Conservation (phyloP, 495 filamentous ascomycete genomes). For the Neurospora intermedia region DNA sequence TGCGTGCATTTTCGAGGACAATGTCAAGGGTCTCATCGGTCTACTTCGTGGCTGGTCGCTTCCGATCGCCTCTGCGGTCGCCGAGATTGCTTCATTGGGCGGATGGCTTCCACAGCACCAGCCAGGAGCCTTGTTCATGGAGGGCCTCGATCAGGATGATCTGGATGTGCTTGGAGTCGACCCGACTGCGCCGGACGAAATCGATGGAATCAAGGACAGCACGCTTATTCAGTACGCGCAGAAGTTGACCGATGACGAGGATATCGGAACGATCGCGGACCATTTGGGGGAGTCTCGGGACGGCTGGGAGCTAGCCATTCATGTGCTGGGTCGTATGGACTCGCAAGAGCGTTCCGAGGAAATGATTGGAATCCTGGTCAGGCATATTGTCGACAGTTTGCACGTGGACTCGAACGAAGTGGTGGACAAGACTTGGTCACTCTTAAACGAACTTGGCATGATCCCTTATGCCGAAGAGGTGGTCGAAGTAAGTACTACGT, state of each 20-base stretch:
- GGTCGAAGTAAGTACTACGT: constrained; percentile 53
- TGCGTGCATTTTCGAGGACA: constrained; percentile 67
- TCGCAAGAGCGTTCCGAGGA: constrained; percentile 52
- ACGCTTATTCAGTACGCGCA: constrained; percentile 65
- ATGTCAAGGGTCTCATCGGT: constrained; percentile 61
- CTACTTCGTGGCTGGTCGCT: constrained; percentile 69
- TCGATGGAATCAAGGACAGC: constrained; percentile 53
- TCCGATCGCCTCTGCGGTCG: constrained; percentile 61
- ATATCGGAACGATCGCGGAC: constrained; percentile 21
- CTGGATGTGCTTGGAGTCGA: constrained; percentile 43
- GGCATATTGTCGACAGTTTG: constrained; percentile 51
- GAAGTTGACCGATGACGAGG: constrained; percentile 35
- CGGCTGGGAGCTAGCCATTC: constrained; percentile 80
- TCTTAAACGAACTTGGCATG: constrained; percentile 62
- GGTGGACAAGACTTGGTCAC: constrained; percentile 62
- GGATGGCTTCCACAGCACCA: constrained; percentile 58
- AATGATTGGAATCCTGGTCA: constrained; percentile 43
- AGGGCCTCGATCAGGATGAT: constrained; percentile 43
- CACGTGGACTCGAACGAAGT: constrained; percentile 51
- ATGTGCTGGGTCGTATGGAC: constrained; percentile 63
- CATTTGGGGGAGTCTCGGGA: constrained; percentile 36
- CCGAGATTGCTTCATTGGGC: constrained; percentile 62
- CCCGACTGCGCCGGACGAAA: constrained; percentile 30
- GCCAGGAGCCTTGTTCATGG: constrained; percentile 21
- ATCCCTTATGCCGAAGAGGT: constrained; percentile 58